These are phyloP conservation scores for Coemansia guatemalensis DNA, from an alignment of 192 early-diverging fungal species.

Conservation along the genomic window DNA sequence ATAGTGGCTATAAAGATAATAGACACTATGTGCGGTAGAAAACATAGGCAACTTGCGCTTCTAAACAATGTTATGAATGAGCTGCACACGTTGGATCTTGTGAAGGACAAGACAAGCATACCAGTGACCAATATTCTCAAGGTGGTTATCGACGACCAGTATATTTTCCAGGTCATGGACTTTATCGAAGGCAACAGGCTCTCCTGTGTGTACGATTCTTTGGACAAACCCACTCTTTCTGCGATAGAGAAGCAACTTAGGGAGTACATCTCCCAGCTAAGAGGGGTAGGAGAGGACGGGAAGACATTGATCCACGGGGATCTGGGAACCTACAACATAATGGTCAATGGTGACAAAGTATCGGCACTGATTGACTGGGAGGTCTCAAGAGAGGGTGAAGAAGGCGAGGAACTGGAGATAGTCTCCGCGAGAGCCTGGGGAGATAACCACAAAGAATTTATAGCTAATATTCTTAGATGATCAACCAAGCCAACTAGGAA, in stretches of 20 bases:
- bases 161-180: background rate
- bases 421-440: background rate
- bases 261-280: background rate
- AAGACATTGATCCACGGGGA: background rate
- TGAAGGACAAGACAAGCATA: background rate
- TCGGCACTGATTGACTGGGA: background rate
- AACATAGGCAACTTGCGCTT: background rate
- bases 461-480: background rate
- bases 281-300: background rate
- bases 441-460: conserved; percentile 1
- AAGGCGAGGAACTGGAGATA: background rate
- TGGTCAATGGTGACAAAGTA: background rate
- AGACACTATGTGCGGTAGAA: background rate
- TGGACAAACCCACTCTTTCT: background rate
- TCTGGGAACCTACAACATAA: conserved; percentile 1
- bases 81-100: background rate
- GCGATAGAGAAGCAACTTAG: background rate
- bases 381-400: background rate
- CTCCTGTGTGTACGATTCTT: background rate
- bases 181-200: background rate
- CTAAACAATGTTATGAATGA: conserved; percentile 2
- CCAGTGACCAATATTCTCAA: background rate
- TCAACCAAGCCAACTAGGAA: no score
- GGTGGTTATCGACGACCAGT: background rate
- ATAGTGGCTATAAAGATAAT: background rate